Percentiles rank a stretch among this genome's conserved stretches.
These are phyloP conservation scores for Entelexis paramagnoliae DNA, from an alignment of 1,139 yeast species.

Conservation along the genomic window DNA sequence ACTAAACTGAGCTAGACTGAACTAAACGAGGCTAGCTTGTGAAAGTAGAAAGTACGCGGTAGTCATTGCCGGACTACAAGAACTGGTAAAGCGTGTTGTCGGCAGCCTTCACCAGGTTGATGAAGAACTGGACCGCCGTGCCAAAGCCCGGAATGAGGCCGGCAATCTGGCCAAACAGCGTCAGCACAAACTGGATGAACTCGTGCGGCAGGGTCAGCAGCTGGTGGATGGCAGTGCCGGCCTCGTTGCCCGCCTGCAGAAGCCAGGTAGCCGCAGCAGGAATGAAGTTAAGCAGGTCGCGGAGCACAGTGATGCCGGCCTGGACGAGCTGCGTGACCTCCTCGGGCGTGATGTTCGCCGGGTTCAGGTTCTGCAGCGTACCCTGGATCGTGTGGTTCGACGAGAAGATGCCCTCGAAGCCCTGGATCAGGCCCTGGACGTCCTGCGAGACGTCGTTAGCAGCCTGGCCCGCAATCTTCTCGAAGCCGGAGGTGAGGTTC, in stretches of 20 bases:
- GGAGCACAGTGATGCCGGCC: neutral
- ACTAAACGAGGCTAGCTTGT: neutral
- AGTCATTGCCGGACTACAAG: neutral
- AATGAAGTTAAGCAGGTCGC: neutral
- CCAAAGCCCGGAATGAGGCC: neutral
- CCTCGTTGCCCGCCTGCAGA: slow-evolving; percentile 2
- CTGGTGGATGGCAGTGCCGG: neutral
- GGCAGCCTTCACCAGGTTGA: slow-evolving; percentile 2
- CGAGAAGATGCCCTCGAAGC: neutral
- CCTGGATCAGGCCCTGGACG: neutral
- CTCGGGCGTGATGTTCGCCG: slow-evolving; percentile 3
- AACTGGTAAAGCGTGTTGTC: slow-evolving; percentile 1
- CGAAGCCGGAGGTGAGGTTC: neutral
- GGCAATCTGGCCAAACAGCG: neutral
- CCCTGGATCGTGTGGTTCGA: neutral
- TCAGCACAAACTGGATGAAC: slow-evolving; percentile 1
- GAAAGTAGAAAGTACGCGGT: neutral
- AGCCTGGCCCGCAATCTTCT: neutral
- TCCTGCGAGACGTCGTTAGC: neutral
- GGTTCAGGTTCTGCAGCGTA: neutral
- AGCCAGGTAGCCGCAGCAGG: neutral
- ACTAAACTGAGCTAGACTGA: neutral
- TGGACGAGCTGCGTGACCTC: slow-evolving; percentile 1
- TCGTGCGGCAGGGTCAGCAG: neutral
- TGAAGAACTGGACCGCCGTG: neutral